These are phyloP conservation scores for Trichodelitschia bisporula DNA, from an alignment of 495 filamentous ascomycete genomes.

Conservation along the genomic window DNA sequence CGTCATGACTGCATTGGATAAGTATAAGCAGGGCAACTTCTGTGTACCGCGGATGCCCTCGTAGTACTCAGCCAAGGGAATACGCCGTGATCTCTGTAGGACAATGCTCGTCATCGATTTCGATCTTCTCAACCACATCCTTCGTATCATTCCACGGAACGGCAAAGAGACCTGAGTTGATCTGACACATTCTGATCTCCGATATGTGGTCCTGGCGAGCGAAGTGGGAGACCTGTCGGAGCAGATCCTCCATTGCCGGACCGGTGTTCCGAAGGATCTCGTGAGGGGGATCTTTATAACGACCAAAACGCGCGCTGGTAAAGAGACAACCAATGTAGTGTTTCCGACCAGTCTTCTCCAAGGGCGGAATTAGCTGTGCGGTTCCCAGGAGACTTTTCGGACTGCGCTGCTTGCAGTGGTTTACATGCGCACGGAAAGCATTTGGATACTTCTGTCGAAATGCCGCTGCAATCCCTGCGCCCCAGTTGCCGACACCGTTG, in stretches of 20 bases:
- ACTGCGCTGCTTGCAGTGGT: conserved; percentile 9
- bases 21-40: no score
- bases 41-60: no score
- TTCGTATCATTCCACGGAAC: conserved; percentile 15
- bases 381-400: conserved; percentile 8
- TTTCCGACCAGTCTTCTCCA: conserved; percentile 3
- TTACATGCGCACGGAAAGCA: conserved; percentile 11
- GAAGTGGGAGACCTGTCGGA: conserved; percentile 6
- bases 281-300: conserved; percentile 9
- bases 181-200: conserved; percentile 15
- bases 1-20: no score
- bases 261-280: conserved; percentile 13
- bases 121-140: conserved; percentile 11
- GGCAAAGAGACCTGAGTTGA: conserved; percentile 16
- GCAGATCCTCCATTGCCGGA: conserved; percentile 12
- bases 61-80: neutral
- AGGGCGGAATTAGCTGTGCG: conserved; percentile 14
- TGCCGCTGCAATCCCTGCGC: conserved; percentile 16
- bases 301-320: conserved; percentile 12
- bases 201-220: conserved; percentile 3
- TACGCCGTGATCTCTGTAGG: neutral
- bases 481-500: conserved; percentile 15
- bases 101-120: conserved; percentile 5
- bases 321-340: conserved; percentile 19
- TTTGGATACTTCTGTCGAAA: conserved; percentile 14